These are phyloP conservation scores for Paramecium tetraurelia DNA, from an alignment of 73 alveolate genomes.

Conservation along the genomic window DNA sequence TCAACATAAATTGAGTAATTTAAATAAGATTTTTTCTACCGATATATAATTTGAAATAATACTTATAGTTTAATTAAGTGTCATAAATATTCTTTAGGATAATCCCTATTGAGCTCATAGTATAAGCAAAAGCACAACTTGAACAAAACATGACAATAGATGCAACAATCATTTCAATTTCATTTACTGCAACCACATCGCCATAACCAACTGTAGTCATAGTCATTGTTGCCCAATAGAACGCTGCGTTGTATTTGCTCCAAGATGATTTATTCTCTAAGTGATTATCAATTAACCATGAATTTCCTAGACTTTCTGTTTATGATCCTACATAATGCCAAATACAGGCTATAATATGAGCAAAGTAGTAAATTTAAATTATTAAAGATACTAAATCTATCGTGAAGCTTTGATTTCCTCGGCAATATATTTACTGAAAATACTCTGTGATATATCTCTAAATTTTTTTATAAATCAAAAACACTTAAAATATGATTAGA, in stretches of 20 bases:
- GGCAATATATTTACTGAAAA: background rate
- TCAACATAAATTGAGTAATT: slow-evolving; percentile 32
- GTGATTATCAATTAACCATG: background rate
- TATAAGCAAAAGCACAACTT: slow-evolving; percentile 46
- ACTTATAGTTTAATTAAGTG: background rate
- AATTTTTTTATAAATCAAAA: background rate
- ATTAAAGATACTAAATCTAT: background rate
- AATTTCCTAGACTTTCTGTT: background rate
- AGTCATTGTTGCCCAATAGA: slow-evolving; percentile 83
- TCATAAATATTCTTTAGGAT: background rate
- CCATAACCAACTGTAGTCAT: slow-evolving; percentile 91
- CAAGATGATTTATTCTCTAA: background rate
- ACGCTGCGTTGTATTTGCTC: background rate
- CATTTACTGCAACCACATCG: slow-evolving; percentile 74
- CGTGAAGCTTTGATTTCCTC: background rate
- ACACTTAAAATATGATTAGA: background rate
- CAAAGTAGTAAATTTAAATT: background rate
- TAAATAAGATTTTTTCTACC: background rate
- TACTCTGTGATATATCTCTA: background rate
- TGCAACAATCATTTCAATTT: slow-evolving; percentile 71
- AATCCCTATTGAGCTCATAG: slow-evolving; percentile 51
- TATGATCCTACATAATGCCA: slow-evolving; percentile 54
- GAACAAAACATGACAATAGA: slow-evolving; percentile 77
- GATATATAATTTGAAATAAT: background rate
- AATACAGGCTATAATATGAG: slow-evolving; percentile 51